Evolutionary conservation across 2,329 filamentous ascomycete species (phyloP), one percentile per base, ranked within the genome.

Genomic region (Macroventuria anomochaeta): DNA sequence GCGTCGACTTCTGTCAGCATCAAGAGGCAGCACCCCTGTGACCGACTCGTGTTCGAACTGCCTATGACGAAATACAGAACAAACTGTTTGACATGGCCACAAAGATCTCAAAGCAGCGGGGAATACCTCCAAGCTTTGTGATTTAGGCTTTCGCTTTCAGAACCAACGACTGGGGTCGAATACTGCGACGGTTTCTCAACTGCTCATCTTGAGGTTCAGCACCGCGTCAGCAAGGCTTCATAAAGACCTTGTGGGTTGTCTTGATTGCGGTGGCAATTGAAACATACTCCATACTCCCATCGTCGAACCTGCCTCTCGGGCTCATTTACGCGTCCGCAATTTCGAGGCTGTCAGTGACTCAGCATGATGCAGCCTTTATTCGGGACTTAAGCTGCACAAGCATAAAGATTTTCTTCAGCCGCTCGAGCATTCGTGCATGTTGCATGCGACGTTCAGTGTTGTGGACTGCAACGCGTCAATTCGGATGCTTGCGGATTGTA

Each of bases 211-310:
- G 12, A 15, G 4, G 18, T 20, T 12, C 8, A 12, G 21, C 15
- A 13, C 5, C 26, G 2, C 17, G 4, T 8, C 3, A 29, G 6
- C 17, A 7, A 18, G 6, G 5, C 3, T 18, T 41, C 5, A 26
- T 7, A 17, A 26, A 8, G 4, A 11, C 21, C 20, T 17, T 23
- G 21, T 17, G 8, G 10, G 10, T 18, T 12, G 17, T 17, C 23
- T 12, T 29, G 20, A 34, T 41, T 17, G 7, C 15, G 43, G 43
- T 53, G 50, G 42, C 43, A 32, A 53, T 25, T 53, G 50, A 53
- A 53, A 47, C 43, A 26, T 29, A 32, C 21, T 20, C 34, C 26
- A 38, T 23, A 48, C 28, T 39, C 11, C 20, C 25, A n/a, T 43
- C 20, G n/a, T 33, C 13, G 26, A 29, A 13, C 13, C n/a, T 37